Evolutionary conservation across 345 rosid genomes (phyloP).

Genomic region (Sonneratia alba): DNA sequence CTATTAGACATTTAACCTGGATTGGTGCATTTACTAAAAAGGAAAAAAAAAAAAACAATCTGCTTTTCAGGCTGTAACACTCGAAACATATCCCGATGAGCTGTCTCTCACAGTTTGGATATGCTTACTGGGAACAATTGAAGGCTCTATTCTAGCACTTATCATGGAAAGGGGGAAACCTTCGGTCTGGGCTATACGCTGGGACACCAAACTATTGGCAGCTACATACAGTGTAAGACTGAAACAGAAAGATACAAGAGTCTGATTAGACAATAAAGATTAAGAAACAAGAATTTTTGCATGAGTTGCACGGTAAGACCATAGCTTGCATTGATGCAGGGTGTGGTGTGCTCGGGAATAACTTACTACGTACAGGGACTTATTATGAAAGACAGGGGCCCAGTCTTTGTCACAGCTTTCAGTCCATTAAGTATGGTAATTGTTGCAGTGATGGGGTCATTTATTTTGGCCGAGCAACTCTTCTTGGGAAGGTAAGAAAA

Average conservation of each 20-base stretch:
- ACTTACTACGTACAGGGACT: slow-evolving; percentile 71
- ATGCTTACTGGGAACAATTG: slow-evolving; percentile 61
- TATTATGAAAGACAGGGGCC: slow-evolving; percentile 74
- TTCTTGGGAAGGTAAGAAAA: slow-evolving; percentile 65
- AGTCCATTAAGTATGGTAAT: slow-evolving; percentile 72
- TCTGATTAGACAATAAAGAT: background rate
- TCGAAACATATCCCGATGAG: slow-evolving; percentile 61
- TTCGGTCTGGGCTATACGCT: slow-evolving; percentile 45
- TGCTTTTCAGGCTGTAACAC: slow-evolving; percentile 39
- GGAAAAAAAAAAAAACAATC: background rate
- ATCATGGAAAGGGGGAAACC: slow-evolving; percentile 63
- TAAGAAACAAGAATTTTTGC: background rate
- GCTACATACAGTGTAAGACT: slow-evolving; percentile 58
- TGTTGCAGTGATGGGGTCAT: slow-evolving; percentile 61
- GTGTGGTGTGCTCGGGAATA: slow-evolving; percentile 65
- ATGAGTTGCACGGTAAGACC: background rate
- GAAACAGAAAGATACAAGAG: background rate
- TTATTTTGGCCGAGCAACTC: slow-evolving; percentile 74
- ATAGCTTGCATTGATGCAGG: slow-evolving; percentile 38
- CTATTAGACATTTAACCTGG: background rate
- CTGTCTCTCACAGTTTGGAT: slow-evolving; percentile 81
- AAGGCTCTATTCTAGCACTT: slow-evolving; percentile 45
- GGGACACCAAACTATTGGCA: slow-evolving; percentile 71
- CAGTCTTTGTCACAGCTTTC: slow-evolving; percentile 85
- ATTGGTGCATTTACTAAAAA: background rate